Conservation (phyloP, 805 yeast species). For the Blastobotrys chiropterorum region DNA sequence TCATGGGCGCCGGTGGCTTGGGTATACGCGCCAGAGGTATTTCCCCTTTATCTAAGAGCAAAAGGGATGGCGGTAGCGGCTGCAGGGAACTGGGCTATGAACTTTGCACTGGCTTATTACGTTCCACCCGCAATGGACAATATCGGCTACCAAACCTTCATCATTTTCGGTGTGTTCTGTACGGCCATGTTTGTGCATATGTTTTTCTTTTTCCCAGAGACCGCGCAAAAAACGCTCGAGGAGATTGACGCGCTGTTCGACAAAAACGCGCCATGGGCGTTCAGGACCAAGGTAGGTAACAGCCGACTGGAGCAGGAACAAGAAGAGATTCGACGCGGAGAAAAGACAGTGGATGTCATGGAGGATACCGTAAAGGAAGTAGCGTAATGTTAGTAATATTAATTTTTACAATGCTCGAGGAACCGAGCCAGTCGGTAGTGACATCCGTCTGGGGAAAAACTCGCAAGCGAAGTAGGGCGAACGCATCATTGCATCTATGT, state of each 20-base stretch:
- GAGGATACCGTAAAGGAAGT: background rate
- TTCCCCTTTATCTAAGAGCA: conserved; percentile 71
- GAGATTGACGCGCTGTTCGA: conserved; percentile 68
- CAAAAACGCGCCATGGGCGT: conserved; percentile 45
- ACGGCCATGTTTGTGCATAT: conserved; percentile 61
- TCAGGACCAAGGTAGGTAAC: conserved; percentile 34
- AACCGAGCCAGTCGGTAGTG: too few species aligned
- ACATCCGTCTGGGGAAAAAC: too few species aligned
- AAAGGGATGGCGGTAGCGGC: conserved; percentile 56
- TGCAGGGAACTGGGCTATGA: conserved; percentile 1
- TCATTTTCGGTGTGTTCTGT: conserved; percentile 81
- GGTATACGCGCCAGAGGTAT: conserved; percentile 50
- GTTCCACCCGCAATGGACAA: conserved; percentile 57
- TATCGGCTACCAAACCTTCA: conserved; percentile 67
- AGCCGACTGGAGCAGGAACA: background rate
- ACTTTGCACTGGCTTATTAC: conserved; percentile 39
- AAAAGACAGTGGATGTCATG: background rate
- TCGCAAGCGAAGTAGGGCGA: too few species aligned
- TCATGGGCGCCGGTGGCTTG: conserved; percentile 24
- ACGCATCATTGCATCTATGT: too few species aligned
- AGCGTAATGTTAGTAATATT: too few species aligned
- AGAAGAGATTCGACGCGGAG: background rate
- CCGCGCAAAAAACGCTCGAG: conserved; percentile 65
- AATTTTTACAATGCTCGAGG: too few species aligned
- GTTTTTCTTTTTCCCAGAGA: conserved; percentile 51